Conservation (phyloP, 2,329 filamentous ascomycete genomes). For the Botryotinia globosa region DNA sequence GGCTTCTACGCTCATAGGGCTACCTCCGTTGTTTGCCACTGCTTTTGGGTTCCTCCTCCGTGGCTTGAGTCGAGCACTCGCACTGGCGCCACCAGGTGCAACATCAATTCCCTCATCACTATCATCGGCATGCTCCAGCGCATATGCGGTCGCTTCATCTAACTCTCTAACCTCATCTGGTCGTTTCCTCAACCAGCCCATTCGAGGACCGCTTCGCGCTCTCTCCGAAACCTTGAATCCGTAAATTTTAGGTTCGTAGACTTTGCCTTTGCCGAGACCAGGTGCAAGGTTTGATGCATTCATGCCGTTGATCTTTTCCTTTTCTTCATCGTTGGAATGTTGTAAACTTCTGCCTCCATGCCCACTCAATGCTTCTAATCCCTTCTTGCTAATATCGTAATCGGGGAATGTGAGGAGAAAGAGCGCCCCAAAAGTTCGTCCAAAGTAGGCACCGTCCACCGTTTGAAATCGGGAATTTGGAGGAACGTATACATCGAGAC, state of each 20-base stretch:
- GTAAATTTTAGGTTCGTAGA: conserved; percentile 95
- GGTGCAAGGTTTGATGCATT: conserved; percentile 84
- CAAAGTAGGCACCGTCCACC: conserved; percentile 97
- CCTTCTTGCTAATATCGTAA: conserved; percentile 77
- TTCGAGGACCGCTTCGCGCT: conserved; percentile 83
- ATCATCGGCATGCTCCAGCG: conserved; percentile 54
- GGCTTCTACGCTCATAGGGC: conserved; percentile 38
- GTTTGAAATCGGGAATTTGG: conserved; percentile 97
- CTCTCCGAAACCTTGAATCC: conserved; percentile 92
- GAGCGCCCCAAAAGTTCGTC: conserved; percentile 91
- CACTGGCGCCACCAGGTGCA: conserved; percentile 8
- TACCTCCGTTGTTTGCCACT: conserved; percentile 30
- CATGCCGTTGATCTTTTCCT: conserved; percentile 75
- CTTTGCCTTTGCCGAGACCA: conserved; percentile 74
- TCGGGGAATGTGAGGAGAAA: conserved; percentile 99
- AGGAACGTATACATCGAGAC: conserved; percentile 93
- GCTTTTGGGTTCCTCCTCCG: conserved; percentile 9
- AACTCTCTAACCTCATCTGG: conserved; percentile 77
- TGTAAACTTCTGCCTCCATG: conserved; percentile 37
- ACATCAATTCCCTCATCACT: conserved; percentile 50
- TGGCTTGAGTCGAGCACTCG: conserved; percentile 15
- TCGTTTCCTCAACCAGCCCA: conserved; percentile 92
- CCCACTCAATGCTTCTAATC: conserved; percentile 54
- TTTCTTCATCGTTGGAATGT: conserved; percentile 44
- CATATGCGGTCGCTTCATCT: conserved; percentile 68